phyloP scores from a whole-genome alignment of 148 eudicot genomes.

The Suaeda aralocaspica region DNA sequence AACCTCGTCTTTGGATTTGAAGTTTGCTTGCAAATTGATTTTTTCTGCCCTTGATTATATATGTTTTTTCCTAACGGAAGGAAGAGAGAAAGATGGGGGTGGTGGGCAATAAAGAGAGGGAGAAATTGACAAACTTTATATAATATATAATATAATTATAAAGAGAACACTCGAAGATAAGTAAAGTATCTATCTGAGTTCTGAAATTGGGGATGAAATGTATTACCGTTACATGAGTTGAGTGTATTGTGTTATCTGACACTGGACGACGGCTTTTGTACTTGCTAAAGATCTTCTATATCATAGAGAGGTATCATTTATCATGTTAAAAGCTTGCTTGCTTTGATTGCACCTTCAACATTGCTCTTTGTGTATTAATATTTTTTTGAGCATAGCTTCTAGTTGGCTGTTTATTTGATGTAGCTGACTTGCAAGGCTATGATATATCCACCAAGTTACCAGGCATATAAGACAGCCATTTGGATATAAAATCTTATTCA shows the following conservation, averaged over 20 bases:
- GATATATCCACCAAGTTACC: background rate
- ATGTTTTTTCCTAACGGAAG: too few relatives aligned
- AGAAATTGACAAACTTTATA: background rate
- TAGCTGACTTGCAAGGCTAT: background rate
- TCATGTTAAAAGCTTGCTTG: background rate
- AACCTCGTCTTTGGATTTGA: slow-evolving; percentile 1
- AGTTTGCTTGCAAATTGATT: background rate
- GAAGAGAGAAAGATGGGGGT: background rate
- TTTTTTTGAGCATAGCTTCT: background rate
- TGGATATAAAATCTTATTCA: background rate
- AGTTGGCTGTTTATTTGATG: background rate
- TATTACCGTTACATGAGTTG: background rate
- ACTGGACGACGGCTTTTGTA: background rate
- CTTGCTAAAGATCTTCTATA: background rate
- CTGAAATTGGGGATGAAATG: background rate
- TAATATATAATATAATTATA: too few relatives aligned
- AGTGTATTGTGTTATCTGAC: background rate
- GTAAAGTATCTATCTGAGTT: too few relatives aligned
- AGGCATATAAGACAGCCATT: background rate
- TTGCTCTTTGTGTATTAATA: background rate
- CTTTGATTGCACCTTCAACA: background rate
- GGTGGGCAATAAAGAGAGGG: background rate
- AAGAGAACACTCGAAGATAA: too few relatives aligned
- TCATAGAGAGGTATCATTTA: background rate
- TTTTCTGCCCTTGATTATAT: background rate